phyloP scores from a whole-genome alignment of 495 filamentous ascomycete species.

The Bacidia gigantensis region DNA sequence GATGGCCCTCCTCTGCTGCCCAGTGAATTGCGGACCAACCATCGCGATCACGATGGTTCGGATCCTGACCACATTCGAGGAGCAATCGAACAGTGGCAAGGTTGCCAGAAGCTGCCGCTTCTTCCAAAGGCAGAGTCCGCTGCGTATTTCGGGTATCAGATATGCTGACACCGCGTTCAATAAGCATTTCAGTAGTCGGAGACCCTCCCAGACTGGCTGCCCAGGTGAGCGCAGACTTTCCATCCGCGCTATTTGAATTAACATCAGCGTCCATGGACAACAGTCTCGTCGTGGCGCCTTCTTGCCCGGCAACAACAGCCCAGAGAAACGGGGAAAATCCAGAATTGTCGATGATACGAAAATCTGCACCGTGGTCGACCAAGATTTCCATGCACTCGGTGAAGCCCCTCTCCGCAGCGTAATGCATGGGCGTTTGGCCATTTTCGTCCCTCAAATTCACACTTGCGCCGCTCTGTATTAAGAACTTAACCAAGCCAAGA shows the following conservation, averaged over 20 bases:
- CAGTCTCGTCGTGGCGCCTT: conserved; percentile 11
- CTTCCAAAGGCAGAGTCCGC: conserved; percentile 15
- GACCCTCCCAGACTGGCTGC: neutral
- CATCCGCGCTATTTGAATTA: conserved; percentile 21
- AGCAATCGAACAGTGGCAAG: neutral
- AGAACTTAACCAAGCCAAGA: conserved; percentile 17
- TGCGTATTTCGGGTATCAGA: conserved; percentile 14
- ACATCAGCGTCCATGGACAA: conserved; percentile 13
- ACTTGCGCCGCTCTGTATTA: conserved; percentile 19
- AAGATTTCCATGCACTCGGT: conserved; percentile 16
- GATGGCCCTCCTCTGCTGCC: conserved; percentile 24
- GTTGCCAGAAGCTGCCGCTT: conserved; percentile 17
- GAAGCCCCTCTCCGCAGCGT: conserved; percentile 19
- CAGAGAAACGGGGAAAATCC: conserved; percentile 19
- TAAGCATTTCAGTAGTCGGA: conserved; percentile 11
- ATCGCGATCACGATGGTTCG: conserved; percentile 16
- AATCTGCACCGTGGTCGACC: conserved; percentile 14
- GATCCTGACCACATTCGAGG: neutral
- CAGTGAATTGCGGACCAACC: conserved; percentile 24
- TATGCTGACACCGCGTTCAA: conserved; percentile 14
- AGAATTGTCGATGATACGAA: conserved; percentile 16
- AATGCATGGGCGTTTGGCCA: conserved; percentile 24
- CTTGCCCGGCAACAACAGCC: conserved; percentile 18
- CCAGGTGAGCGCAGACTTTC: conserved; percentile 7
- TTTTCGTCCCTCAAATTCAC: conserved; percentile 17